Conservation (phyloP, 2,329 filamentous ascomycete genomes). For the Calonectria henricotiae region DNA sequence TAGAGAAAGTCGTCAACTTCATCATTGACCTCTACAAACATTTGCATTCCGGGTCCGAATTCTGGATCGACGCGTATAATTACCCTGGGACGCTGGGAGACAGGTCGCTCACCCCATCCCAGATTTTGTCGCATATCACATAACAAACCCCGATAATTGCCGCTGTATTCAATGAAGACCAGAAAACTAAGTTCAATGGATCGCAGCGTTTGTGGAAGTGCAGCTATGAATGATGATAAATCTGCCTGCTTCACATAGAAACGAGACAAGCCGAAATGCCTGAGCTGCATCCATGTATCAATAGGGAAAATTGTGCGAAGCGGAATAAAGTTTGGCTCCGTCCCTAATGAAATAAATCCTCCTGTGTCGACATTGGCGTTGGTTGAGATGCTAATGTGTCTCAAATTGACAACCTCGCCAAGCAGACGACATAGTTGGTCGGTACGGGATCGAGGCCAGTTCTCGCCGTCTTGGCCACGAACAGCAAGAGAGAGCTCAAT, state of each 20-base stretch:
- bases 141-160: not conserved
- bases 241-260: not conserved
- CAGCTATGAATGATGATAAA: not conserved
- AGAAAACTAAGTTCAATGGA: slow-evolving; percentile 4
- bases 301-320: not conserved
- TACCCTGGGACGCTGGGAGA: not conserved
- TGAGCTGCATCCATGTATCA: not conserved
- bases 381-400: not conserved
- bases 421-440: not conserved
- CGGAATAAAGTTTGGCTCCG: not conserved
- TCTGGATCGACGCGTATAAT: not conserved
- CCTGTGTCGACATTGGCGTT: not conserved
- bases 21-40: not conserved
- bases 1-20: not conserved
- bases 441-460: not conserved
- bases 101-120: not conserved
- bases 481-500: not conserved
- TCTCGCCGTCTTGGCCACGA: not conserved
- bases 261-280: not conserved
- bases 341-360: not conserved
- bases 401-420: not conserved
- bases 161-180: not conserved
- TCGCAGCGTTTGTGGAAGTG: not conserved
- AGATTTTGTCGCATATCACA: not conserved
- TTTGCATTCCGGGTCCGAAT: not conserved